phyloP scores from a whole-genome alignment of 1,284 basidiomycete species.

The Violaceomyces palustris region DNA sequence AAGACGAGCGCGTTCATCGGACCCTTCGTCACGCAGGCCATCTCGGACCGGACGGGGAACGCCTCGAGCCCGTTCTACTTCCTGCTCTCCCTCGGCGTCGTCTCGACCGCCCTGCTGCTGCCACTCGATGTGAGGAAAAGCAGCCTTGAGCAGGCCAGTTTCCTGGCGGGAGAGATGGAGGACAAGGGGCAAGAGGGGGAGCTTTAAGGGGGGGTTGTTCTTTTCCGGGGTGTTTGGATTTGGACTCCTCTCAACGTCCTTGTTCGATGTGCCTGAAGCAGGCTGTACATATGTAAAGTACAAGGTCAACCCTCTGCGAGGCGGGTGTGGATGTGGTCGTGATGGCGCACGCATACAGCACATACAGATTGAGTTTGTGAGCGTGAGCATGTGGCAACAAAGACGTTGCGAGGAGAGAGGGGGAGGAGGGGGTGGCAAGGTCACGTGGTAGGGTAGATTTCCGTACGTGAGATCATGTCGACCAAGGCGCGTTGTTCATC shows the following conservation, averaged over 20 bases:
- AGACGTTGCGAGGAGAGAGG: too few relatives aligned
- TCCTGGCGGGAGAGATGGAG: conserved; percentile 13
- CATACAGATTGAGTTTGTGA: too few relatives aligned
- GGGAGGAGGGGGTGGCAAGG: too few relatives aligned
- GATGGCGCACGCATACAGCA: conserved; percentile 6
- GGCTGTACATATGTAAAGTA: too few relatives aligned
- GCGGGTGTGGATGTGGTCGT: conserved; percentile 1
- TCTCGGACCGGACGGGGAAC: conserved; percentile 59
- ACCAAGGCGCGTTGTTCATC: too few relatives aligned
- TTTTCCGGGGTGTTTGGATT: neutral
- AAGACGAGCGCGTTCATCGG: conserved; percentile 64
- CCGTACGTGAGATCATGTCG: too few relatives aligned
- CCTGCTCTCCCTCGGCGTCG: conserved; percentile 66
- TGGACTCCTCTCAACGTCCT: neutral
- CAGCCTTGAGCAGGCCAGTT: conserved; percentile 58
- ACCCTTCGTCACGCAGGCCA: conserved; percentile 64
- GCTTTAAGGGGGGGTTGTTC: neutral
- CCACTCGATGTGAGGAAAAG: conserved; percentile 65
- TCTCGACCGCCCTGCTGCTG: conserved; percentile 68
- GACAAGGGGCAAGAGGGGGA: conserved; percentile 6
- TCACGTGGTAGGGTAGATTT: too few relatives aligned
- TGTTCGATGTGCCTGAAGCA: neutral
- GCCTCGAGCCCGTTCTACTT: conserved; percentile 80
- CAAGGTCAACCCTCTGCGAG: neutral
- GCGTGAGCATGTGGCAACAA: too few relatives aligned